phyloP scores from a whole-genome alignment of 75 land plant genomes.

The Selaginella tamariscina region DNA sequence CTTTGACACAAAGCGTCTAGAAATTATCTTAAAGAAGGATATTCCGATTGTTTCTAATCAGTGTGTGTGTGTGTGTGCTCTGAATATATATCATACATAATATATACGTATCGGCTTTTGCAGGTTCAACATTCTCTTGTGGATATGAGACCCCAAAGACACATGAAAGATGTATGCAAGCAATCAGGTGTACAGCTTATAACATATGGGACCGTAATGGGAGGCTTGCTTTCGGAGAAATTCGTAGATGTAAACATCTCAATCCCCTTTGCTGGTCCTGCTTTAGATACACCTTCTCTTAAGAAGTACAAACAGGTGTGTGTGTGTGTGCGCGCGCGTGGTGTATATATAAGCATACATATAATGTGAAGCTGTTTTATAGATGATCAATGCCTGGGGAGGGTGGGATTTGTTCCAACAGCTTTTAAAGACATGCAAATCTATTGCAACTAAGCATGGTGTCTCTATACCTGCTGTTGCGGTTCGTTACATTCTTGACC shows the following conservation, averaged over 20 bases:
- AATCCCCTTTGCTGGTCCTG: conserved; percentile 80
- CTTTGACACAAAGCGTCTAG: conserved; percentile 82
- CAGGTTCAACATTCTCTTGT: conserved; percentile 94
- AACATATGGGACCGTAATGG: conserved; percentile 99
- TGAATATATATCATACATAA: conserved; percentile 12
- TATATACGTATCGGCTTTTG: neutral
- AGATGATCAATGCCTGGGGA: conserved; percentile 44
- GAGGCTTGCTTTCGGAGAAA: conserved; percentile 85
- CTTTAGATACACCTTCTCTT: conserved; percentile 87
- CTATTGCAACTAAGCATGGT: conserved; percentile 62
- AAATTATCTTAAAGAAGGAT: conserved; percentile 68
- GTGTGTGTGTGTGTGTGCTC: no score
- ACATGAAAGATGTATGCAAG: conserved; percentile 79
- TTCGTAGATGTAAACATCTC: conserved; percentile 73
- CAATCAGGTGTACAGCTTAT: conserved; percentile 79
- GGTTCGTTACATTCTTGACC: conserved; percentile 78
- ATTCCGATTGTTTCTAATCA: conserved; percentile 96
- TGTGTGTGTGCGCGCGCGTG: neutral
- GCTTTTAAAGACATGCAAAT: conserved; percentile 57
- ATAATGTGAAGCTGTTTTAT: no score
- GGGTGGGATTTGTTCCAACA: conserved; percentile 87
- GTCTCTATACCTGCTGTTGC: conserved; percentile 84
- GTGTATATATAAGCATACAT: neutral
- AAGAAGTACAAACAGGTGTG: conserved; percentile 86
- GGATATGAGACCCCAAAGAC: conserved; percentile 87